These are phyloP conservation scores for Lanmaoa rubissima DNA, from an alignment of 768 basidiomycete species.

Conservation along the genomic window DNA sequence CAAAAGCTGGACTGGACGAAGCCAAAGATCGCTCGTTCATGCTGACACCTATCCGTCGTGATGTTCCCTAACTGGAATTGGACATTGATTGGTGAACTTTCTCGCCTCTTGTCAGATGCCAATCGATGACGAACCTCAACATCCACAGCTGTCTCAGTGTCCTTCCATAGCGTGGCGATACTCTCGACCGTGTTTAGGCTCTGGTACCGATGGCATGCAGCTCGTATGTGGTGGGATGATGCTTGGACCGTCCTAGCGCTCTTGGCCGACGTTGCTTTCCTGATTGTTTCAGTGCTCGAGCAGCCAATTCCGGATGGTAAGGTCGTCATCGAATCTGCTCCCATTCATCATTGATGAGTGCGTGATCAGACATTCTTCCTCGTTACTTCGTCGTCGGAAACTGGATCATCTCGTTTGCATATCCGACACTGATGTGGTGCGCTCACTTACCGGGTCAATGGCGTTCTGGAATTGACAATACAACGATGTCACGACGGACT, in stretches of 20 bases:
- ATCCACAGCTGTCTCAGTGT: conserved; percentile 9
- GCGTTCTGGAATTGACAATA: neutral
- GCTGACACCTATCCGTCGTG: neutral
- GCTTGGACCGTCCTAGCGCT: conserved; percentile 19
- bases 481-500: neutral
- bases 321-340: neutral
- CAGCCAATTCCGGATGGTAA: conserved; percentile 9
- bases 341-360: neutral
- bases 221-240: conserved; percentile 29
- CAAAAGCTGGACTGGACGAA: neutral
- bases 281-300: conserved; percentile 7
- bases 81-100: conserved; percentile 13
- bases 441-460: neutral
- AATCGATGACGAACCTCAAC: conserved; percentile 1
- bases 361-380: conserved; percentile 1
- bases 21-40: neutral
- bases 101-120: neutral
- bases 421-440: conserved; percentile 19
- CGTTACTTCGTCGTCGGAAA: conserved; percentile 6
- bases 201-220: conserved; percentile 19
- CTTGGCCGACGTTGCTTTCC: conserved; percentile 11
- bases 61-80: conserved; percentile 19
- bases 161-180: conserved; percentile 24
- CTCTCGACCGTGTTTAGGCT: conserved; percentile 23
- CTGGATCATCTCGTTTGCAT: conserved; percentile 17